Conservation (phyloP, 805 yeast genomes). For the Yamadazyma scolyti region DNA sequence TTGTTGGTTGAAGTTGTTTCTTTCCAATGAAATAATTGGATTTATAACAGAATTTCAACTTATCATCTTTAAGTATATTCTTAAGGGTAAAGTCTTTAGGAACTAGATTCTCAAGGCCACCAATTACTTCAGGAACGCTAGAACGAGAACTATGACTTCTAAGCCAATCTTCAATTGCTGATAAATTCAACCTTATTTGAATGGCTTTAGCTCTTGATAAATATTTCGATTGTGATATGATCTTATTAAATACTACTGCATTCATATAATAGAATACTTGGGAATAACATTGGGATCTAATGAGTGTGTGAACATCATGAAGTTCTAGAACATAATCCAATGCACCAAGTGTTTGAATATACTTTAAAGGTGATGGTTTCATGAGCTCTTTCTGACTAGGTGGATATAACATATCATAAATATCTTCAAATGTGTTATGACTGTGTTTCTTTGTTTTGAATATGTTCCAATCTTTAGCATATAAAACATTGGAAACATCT, state of each 20-base stretch:
- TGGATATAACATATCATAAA: constrained; percentile 73
- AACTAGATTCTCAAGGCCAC: constrained; percentile 22
- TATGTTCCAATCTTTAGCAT: constrained; percentile 64
- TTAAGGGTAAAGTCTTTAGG: constrained; percentile 11
- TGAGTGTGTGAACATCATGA: constrained; percentile 73
- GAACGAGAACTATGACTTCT: constrained; percentile 58
- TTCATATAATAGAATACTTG: constrained; percentile 78
- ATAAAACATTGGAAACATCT: constrained; percentile 71
- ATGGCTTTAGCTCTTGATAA: constrained; percentile 81
- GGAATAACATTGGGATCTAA: constrained; percentile 75
- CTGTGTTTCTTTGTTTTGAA: constrained; percentile 41
- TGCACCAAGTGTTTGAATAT: constrained; percentile 86
- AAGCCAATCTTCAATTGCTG: constrained; percentile 92
- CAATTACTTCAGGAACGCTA: constrained; percentile 26
- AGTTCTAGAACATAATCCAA: constrained; percentile 78
- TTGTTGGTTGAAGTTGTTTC: constrained; percentile 64
- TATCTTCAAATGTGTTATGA: constrained; percentile 63
- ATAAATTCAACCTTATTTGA: constrained; percentile 82
- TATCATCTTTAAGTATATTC: constrained; percentile 25
- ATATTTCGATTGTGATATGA: constrained; percentile 64
- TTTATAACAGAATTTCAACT: constrained; percentile 59
- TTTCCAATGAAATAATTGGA: constrained; percentile 64
- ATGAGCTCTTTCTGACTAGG: constrained; percentile 77
- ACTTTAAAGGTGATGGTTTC: constrained; percentile 83
- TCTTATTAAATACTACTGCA: constrained; percentile 65